A percentile compares a stretch with the other conserved stretches of the same genome.
These are phyloP conservation scores for Vigna radiata DNA, from an alignment of 306 rosid genomes.

Conservation along the genomic window DNA sequence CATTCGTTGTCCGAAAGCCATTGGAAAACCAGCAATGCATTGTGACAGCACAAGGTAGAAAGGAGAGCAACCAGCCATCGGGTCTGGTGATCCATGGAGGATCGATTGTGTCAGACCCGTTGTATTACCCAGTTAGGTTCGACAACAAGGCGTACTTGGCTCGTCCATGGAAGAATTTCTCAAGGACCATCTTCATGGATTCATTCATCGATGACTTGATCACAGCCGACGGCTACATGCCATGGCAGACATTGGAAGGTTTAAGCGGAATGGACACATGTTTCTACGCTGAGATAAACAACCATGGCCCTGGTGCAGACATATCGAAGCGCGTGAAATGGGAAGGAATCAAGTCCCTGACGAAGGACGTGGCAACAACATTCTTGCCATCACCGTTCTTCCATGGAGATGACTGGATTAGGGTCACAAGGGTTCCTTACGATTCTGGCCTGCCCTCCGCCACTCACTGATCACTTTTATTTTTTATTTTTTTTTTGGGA, in stretches of 20 bases:
- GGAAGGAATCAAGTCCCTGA: conserved; percentile 63
- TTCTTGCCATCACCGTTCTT: conserved; percentile 51
- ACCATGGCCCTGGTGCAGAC: conserved; percentile 69
- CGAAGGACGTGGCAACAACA: conserved; percentile 4
- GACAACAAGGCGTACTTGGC: conserved; percentile 59
- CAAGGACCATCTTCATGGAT: conserved; percentile 77
- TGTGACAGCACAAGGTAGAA: conserved; percentile 87
- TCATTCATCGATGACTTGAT: conserved; percentile 68
- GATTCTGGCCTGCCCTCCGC: conserved; percentile 28
- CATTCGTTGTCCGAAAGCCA: conserved; percentile 72
- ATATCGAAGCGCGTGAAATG: conserved; percentile 60
- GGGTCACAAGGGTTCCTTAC: conserved; percentile 58
- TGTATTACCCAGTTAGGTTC: conserved; percentile 51
- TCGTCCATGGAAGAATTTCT: conserved; percentile 83
- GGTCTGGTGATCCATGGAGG: conserved; percentile 69
- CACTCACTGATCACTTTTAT: not conserved
- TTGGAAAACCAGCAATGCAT: conserved; percentile 68
- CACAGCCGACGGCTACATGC: conserved; percentile 70
- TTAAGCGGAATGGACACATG: conserved; percentile 51
- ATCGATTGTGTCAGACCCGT: conserved; percentile 46
- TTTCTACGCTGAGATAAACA: conserved; percentile 58
- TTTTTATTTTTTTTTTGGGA: not conserved
- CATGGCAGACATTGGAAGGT: conserved; percentile 62
- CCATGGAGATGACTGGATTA: conserved; percentile 66
- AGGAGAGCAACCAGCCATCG: conserved; percentile 64